Conservation (phyloP, 306 rosid species). For the Astragalus glycyphyllos region DNA sequence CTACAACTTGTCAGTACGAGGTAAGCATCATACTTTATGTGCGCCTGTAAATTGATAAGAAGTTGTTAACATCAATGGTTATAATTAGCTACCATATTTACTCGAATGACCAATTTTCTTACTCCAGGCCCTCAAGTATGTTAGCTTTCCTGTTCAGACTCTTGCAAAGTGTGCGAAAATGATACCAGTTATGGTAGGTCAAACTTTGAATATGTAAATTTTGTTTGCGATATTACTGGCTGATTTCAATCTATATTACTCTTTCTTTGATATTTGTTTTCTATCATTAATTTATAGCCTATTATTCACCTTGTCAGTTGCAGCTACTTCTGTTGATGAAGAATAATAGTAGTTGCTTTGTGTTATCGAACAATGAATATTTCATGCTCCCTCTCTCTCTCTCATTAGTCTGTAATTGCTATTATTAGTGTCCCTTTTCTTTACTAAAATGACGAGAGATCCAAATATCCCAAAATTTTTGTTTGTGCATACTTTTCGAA, state of each 20-base stretch:
- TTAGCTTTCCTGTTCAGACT: conserved; percentile 97
- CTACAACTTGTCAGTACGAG: conserved; percentile 98
- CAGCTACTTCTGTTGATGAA: conserved; percentile 26
- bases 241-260: conserved; percentile 5
- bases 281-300: conserved; percentile 20
- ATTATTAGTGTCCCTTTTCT: neutral
- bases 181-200: conserved; percentile 98
- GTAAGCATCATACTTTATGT: conserved; percentile 48
- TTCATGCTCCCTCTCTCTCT: neutral
- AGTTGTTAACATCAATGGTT: conserved; percentile 18
- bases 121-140: conserved; percentile 96
- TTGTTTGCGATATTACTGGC: neutral
- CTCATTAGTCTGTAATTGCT: neutral
- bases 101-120: conserved; percentile 28
- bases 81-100: conserved; percentile 3
- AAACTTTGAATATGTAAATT: conserved; percentile 16
- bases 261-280: conserved; percentile 15
- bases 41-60: conserved; percentile 8
- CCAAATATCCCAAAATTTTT: neutral
- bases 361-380: neutral
- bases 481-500: conserved; percentile 20
- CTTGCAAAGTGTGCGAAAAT: conserved; percentile 96
- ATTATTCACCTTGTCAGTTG: conserved; percentile 25
- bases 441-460: neutral
- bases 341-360: neutral